Percentiles rank a stretch among this genome's conserved stretches.
These are phyloP conservation scores for Magnusiomyces starmeri DNA, from an alignment of 1,139 yeast genomes.

Conservation along the genomic window DNA sequence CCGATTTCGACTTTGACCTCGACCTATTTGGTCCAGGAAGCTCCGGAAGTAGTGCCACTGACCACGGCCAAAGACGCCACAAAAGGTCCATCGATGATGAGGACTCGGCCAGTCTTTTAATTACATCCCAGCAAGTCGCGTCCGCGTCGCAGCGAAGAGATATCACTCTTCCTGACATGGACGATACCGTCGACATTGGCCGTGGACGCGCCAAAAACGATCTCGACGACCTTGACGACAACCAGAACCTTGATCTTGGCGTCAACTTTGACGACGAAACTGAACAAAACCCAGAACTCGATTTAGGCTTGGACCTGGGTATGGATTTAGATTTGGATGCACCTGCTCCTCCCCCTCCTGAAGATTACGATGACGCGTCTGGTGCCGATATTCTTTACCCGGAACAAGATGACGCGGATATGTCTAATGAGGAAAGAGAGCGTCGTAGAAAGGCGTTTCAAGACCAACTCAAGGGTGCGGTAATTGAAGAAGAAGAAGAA, in stretches of 20 bases:
- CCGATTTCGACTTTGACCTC: conserved; percentile 15
- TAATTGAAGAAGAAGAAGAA: not conserved
- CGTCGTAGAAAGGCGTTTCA: not conserved
- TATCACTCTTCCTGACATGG: conserved; percentile 25
- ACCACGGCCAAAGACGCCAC: not conserved
- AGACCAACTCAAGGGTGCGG: not conserved
- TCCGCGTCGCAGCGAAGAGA: conserved; percentile 20
- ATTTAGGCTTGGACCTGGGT: conserved; percentile 10
- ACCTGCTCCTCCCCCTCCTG: conserved; percentile 14
- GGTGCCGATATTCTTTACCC: not conserved
- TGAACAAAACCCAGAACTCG: not conserved
- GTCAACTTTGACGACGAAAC: conserved; percentile 12
- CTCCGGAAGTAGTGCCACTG: not conserved
- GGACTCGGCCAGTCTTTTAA: not conserved
- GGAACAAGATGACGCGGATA: not conserved
- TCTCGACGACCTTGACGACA: conserved; percentile 17
- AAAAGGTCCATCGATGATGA: not conserved
- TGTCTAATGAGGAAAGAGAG: not conserved
- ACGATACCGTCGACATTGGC: conserved; percentile 43
- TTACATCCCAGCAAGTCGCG: conserved; percentile 13
- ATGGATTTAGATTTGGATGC: conserved; percentile 6
- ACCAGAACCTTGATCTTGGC: conserved; percentile 15
- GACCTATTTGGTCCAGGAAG: conserved; percentile 7
- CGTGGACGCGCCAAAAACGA: conserved; percentile 34
- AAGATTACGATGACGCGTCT: conserved; percentile 7